Evolutionary conservation across 305 asterid species (phyloP).

Genomic region (Ajuga reptans): DNA sequence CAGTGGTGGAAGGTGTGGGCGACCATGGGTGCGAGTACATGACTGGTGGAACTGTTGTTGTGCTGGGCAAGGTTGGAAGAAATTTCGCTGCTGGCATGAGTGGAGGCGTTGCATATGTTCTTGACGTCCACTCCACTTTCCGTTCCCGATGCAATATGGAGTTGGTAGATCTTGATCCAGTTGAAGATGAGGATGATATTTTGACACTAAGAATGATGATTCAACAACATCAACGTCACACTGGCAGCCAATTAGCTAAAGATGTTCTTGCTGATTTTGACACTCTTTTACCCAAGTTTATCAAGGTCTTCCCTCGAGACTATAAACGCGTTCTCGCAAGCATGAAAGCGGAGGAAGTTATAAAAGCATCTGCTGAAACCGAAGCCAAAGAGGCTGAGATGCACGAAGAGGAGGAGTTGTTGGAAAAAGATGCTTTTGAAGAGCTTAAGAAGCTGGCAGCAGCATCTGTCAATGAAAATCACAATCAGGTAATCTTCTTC

Average conservation of each 20-base stretch:
- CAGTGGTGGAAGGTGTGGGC: conserved; percentile 99
- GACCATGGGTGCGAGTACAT: conserved; percentile 99
- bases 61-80: conserved; percentile 88
- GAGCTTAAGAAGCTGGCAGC: conserved; percentile 85
- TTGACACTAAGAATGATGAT: conserved; percentile 82
- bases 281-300: conserved; percentile 64
- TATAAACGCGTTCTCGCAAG: conserved; percentile 67
- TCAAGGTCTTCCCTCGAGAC: conserved; percentile 94
- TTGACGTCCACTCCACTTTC: conserved; percentile 65
- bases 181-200: conserved; percentile 82
- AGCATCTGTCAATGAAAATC: conserved; percentile 27
- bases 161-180: conserved; percentile 91
- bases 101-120: conserved; percentile 90
- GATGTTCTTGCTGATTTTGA: conserved; percentile 77
- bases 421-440: conserved; percentile 84
- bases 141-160: conserved; percentile 71
- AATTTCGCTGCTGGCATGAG: conserved; percentile 99
- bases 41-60: conserved; percentile 95
- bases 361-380: conserved; percentile 39
- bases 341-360: conserved; percentile 45
- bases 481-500: conserved; percentile 38
- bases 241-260: conserved; percentile 75
- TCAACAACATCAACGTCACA: conserved; percentile 95
- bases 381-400: conserved; percentile 55
- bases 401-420: conserved; percentile 56